Evolutionary conservation across 139 green algal species (phyloP).

Genomic region (Spirogloea muscicola): DNA sequence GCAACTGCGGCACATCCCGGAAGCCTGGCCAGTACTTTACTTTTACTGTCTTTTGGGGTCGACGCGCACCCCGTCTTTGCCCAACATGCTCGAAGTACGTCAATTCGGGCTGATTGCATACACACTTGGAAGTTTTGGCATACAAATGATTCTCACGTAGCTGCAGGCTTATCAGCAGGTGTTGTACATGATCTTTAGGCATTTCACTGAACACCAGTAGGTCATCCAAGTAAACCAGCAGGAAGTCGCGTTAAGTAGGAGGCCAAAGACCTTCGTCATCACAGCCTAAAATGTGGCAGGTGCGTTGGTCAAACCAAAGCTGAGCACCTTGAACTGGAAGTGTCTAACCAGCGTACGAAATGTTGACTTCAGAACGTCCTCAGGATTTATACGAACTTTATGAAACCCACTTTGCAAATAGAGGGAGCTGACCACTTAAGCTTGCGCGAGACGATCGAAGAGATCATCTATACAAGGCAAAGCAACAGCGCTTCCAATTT

Average conservation of each 20-base stretch:
- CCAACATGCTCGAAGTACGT: too few relatives aligned
- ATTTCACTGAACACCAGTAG: too few relatives aligned
- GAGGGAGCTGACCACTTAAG: slow-evolving; percentile 4
- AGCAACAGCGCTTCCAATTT: too few relatives aligned
- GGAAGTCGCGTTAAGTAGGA: slow-evolving; percentile 46
- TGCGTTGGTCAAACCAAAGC: slow-evolving; percentile 38
- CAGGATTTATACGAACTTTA: slow-evolving; percentile 29
- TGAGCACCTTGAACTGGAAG: slow-evolving; percentile 32
- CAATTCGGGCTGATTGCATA: too few relatives aligned
- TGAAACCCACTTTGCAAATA: slow-evolving; percentile 25
- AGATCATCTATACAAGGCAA: slow-evolving; percentile 25
- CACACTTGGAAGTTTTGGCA: too few relatives aligned
- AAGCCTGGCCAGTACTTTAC: too few relatives aligned
- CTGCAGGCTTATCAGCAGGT: too few relatives aligned
- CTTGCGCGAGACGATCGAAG: slow-evolving; percentile 9
- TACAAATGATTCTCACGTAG: too few relatives aligned
- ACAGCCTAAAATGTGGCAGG: slow-evolving; percentile 35
- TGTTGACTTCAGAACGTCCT: slow-evolving; percentile 35
- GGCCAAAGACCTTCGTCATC: slow-evolving; percentile 53
- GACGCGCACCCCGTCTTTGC: too few relatives aligned
- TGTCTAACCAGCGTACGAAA: slow-evolving; percentile 22
- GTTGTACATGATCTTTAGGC: too few relatives aligned
- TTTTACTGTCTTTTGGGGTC: too few relatives aligned
- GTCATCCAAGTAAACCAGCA: slow-evolving; percentile 60
- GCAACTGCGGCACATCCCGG: too few relatives aligned